Evolutionary conservation across 2,329 filamentous ascomycete species (phyloP), one percentile per base, ranked within the genome.

Genomic region (Gremmenia infestans): DNA sequence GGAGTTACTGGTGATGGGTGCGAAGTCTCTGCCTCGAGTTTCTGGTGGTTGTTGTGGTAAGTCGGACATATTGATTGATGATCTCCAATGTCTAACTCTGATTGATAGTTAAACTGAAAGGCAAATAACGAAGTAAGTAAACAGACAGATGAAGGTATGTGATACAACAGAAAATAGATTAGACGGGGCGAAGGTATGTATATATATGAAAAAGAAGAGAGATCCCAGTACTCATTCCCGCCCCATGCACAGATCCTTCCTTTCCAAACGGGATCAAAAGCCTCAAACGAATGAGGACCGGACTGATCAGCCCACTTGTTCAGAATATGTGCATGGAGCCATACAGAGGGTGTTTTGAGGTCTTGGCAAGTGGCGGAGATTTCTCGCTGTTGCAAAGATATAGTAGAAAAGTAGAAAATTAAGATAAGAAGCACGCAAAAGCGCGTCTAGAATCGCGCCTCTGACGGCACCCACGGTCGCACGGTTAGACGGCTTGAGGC

Each of bases 281-380:
- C 52, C 40, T 56, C 48, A 58, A 48, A 47, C 35, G 23, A 28
- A 46, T 48, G 4, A 35, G 25, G 9, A 37, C 14, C 47, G 15
- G 37, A 43, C 23, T 50, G 8, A 47, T 23, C 39, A 61, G 39
- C 48, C 55, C 53, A 54, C 52, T 35, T 19, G 19, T 19, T 19
- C 19, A 19, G 52, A 57, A 53, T 52, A 19, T 19, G 19, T 43
- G 28, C 15, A 35, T 14, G 19, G 25, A 49, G 50, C 61, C 58
- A 63, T 43, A 57, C 46, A 60, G 51, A 59, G 32, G 48, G 15
- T 50, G 53, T 40, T 48, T 45, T 47, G 42, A 57, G 35, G 28
- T 58, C 57, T 61, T 64, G 61, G 59, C 59, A 60, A 9, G 36
- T 32, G 32, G 47, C 59, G 58, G 62, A 48, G 60, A 64, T 62